Evolutionary conservation across 768 basidiomycete species (phyloP).

Genomic region (Russula virescens): DNA sequence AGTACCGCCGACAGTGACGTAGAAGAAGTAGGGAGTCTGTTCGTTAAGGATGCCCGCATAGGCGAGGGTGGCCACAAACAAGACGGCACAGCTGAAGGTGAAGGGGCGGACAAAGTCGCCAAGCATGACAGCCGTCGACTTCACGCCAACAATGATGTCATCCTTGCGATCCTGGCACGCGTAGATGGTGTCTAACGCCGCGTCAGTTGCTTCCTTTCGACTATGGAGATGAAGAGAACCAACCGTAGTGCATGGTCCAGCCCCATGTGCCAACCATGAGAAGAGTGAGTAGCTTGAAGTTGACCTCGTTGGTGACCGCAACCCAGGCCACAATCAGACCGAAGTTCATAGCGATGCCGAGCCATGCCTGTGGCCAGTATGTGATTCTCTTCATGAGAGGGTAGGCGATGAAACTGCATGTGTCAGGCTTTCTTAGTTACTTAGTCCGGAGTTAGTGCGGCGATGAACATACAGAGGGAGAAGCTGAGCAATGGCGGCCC

Average conservation of each 20-base stretch:
- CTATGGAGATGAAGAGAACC: background rate
- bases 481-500: constrained; percentile 22
- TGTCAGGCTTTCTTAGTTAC: constrained; percentile 8
- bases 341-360: constrained; percentile 48
- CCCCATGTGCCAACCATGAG: constrained; percentile 25
- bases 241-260: constrained; percentile 43
- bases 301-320: constrained; percentile 33
- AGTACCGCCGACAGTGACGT: constrained; percentile 24
- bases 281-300: constrained; percentile 24
- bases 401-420: constrained; percentile 34
- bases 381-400: constrained; percentile 54
- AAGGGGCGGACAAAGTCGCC: constrained; percentile 56
- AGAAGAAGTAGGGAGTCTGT: constrained; percentile 24
- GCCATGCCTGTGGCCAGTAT: constrained; percentile 59
- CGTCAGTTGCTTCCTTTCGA: background rate
- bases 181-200: constrained; percentile 53
- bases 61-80: constrained; percentile 49
- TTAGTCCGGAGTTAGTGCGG: background rate
- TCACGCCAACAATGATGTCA: constrained; percentile 64
- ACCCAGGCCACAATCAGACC: constrained; percentile 46
- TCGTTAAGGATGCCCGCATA: constrained; percentile 45
- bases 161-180: constrained; percentile 74
- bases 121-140: constrained; percentile 70
- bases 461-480: constrained; percentile 20
- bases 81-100: constrained; percentile 45